Evolutionary conservation across 345 rosid species (phyloP), one percentile per base, ranked within the genome.

Genomic region (Sisymbrium altissimum): DNA sequence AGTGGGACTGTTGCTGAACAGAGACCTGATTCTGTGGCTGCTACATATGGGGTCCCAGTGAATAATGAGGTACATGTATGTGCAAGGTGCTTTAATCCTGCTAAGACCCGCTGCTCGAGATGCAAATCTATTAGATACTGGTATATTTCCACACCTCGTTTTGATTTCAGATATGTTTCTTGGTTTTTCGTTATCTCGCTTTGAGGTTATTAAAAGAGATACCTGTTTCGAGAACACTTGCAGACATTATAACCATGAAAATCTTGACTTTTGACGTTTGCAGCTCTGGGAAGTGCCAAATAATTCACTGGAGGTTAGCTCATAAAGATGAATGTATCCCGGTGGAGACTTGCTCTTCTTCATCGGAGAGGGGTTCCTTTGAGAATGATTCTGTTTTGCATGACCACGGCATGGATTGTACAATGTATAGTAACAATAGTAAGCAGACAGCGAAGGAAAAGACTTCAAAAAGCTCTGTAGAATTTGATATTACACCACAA

Each of bases 271-370:
- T 58, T 74, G 5, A 56, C 35, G 54, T 65, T 21, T 80, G 83
- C 86, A 92, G 97, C 82, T 93, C 98, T 25, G 97, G 97, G 36
- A 89, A 82, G 85, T 93, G 98, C 76, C 98, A 93, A 80, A 88
- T 93, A 83, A 78, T 86, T 83, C 98, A 93, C 68, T 93, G 98
- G 98, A 90, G 97, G 86, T 77, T 78, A 82, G 84, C 81, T 60
- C 98, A 93, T 64, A 86, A 80, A 77, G 80, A 87, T 30, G 93
- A 90, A 71, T 93, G 98, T 80, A 77, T 73, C 54, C 84, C 56
- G 17, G 60, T 83, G 72, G 84, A 81, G 46, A 71, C 78, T 49
- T 70, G 81, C 70, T 78, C 84, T 58, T 33, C 81, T 60, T 75
- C 86, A 57, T 80, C 88, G 77, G 86, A 79, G 67, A 50, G 55